Evolutionary conservation across 2,329 filamentous ascomycete genomes (phyloP), one percentile per base, ranked within the genome.

Genomic region (Alternaria burnsii): DNA sequence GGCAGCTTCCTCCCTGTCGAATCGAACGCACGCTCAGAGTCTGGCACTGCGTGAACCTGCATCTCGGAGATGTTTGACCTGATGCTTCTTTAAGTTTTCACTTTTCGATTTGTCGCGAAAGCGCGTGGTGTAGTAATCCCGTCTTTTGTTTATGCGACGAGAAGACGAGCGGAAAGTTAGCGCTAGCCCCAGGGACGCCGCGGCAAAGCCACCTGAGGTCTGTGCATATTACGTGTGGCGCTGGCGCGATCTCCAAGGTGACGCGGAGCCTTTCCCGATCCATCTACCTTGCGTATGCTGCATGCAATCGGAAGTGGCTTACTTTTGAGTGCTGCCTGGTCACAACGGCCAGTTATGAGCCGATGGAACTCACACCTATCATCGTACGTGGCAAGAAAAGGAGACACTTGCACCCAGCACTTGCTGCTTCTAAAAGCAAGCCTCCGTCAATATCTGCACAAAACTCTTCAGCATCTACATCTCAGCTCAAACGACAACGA

Each of bases 11-110:
- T 84, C 51, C 87, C 87, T 50, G 84, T 83, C 54, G 84, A 82
- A 71, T 89, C 86, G 70, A 82, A 81, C 32, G 86, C 86, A 70
- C 87, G 85, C 76, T 89, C 88, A 67, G 86, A 83, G 55, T 86
- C 85, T 34, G 87, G 87, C 11, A 90, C 87, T 32, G 86, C 86
- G 76, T 90, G 87, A 52, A 89, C 87, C 76, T 90, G 87, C 85
- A 89, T 89, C 57, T 79, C 80, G 26, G 18, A 14, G 40, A n/a
- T 9, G 52, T 11, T 26, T 52, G 14, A n/a, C 28, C 16, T 38
- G 22, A 24, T 18, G 12, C 26, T n/a, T 38, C 22, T 20, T 48
- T 18, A 26, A 20, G 18, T 8, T 36, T 44, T 62, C 48, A 24
- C 36, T 40, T 11, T 50, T 51, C 38, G 41, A 32, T 46, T 56